Evolutionary conservation across 345 rosid species (phyloP).

Genomic region (Physaria fendleri): DNA sequence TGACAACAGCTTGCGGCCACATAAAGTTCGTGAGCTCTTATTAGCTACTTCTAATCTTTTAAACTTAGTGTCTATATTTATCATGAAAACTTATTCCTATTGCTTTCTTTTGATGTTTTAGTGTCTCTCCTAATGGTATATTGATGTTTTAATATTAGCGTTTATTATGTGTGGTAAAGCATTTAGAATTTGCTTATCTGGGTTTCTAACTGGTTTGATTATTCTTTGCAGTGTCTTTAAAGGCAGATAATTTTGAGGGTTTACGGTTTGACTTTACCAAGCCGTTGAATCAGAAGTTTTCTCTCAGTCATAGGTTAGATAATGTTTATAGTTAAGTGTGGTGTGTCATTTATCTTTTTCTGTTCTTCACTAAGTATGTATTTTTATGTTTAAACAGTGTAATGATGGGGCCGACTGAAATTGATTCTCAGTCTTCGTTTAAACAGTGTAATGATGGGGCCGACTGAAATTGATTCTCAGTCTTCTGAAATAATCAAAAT

Average conservation of each 20-base stretch:
- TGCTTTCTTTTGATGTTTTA: background rate
- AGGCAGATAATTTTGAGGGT: constrained; percentile 91
- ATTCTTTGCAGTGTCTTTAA: constrained; percentile 73
- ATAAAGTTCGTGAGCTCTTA: background rate
- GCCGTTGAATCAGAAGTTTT: constrained; percentile 77
- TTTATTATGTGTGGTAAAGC: background rate
- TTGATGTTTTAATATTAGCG: background rate
- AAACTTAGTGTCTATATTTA: background rate
- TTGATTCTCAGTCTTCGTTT: constrained; percentile 67
- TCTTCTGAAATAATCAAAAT: constrained; percentile 77
- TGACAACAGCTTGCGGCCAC: background rate
- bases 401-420: constrained; percentile 82
- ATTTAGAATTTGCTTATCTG: background rate
- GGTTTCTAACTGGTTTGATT: constrained; percentile 2
- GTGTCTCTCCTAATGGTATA: background rate
- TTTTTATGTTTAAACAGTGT: constrained; percentile 44
- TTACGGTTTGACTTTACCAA: constrained; percentile 92
- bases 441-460: constrained; percentile 85
- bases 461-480: constrained; percentile 87
- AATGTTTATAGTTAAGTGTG: background rate
- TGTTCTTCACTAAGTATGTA: constrained; percentile 1
- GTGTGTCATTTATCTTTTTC: background rate
- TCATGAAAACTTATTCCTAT: background rate
- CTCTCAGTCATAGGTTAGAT: constrained; percentile 76
- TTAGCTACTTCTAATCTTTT: background rate